Conservation (phyloP, 2,329 filamentous ascomycete genomes). For the Tetracladium maxilliforme region DNA sequence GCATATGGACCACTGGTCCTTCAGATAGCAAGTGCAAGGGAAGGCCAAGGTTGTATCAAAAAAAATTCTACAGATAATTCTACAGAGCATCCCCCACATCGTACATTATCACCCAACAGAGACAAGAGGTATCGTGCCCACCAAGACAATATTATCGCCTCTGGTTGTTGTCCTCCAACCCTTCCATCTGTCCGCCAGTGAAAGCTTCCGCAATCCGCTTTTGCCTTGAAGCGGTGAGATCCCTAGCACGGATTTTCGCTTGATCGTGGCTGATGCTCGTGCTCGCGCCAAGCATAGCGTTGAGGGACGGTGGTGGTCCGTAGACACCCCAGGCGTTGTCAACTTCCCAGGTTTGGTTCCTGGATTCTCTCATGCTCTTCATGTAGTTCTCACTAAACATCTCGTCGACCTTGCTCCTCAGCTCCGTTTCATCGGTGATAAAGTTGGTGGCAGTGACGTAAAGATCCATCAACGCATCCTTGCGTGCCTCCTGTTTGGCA, state of each 20-base stretch:
- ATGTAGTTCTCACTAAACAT: conserved; percentile 46
- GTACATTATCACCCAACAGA: no score
- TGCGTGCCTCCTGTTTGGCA: conserved; percentile 35
- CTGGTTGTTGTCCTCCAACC: no score
- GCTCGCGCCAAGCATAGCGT: conserved; percentile 25
- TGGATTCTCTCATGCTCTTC: conserved; percentile 1
- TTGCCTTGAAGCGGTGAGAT: no score
- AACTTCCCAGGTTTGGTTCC: no score
- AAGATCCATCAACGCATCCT: conserved; percentile 65
- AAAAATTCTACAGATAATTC: no score
- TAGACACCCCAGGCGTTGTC: conserved; percentile 14
- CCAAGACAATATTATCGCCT: no score
- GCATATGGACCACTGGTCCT: no score
- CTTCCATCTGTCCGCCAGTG: conserved; percentile 50
- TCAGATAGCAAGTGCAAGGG: no score
- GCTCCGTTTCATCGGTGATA: conserved; percentile 68
- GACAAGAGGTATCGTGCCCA: no score
- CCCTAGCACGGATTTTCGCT: no score
- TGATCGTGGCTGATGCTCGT: conserved; percentile 18
- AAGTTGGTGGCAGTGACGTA: conserved; percentile 83
- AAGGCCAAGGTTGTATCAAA: no score
- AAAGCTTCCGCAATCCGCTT: conserved; percentile 51
- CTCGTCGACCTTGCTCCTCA: conserved; percentile 57
- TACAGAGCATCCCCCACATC: no score
- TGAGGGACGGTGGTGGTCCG: conserved; percentile 25